phyloP scores from a whole-genome alignment of 2,329 filamentous ascomycete species.

The Hymenoscyphus scutula region DNA sequence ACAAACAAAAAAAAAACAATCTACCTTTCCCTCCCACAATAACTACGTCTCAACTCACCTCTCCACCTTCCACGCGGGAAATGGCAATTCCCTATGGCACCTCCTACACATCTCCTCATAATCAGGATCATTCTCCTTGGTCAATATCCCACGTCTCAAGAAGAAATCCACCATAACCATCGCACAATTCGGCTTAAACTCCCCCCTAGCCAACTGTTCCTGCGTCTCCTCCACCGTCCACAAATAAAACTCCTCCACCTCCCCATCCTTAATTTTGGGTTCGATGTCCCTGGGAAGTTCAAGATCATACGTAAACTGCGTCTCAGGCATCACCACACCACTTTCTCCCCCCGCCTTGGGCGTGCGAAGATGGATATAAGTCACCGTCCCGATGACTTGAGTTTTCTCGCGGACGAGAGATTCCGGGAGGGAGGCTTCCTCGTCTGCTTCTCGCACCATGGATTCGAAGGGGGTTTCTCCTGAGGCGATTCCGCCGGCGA shows the following conservation, averaged over 20 bases:
- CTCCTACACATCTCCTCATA: slow-evolving; percentile 73
- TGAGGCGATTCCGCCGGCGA: slow-evolving; percentile 78
- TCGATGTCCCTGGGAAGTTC: slow-evolving; percentile 68
- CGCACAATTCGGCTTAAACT: slow-evolving; percentile 93
- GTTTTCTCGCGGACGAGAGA: slow-evolving; percentile 61
- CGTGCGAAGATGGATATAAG: slow-evolving; percentile 82
- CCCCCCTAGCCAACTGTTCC: slow-evolving; percentile 63
- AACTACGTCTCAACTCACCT: too few relatives aligned
- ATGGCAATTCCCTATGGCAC: slow-evolving; percentile 76
- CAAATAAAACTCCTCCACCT: slow-evolving; percentile 82
- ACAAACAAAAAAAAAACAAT: too few relatives aligned
- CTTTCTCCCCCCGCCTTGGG: slow-evolving; percentile 74
- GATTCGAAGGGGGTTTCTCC: slow-evolving; percentile 79
- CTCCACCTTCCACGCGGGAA: slow-evolving; percentile 51
- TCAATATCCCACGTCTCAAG: slow-evolving; percentile 78
- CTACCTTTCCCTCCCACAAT: too few relatives aligned
- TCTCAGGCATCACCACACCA: slow-evolving; percentile 83
- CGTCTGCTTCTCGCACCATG: slow-evolving; percentile 78
- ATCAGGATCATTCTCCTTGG: slow-evolving; percentile 72
- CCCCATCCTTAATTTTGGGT: slow-evolving; percentile 79
- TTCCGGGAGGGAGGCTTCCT: slow-evolving; percentile 81
- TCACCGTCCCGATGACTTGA: slow-evolving; percentile 65
- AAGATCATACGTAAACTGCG: slow-evolving; percentile 88
- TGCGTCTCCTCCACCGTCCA: slow-evolving; percentile 75
- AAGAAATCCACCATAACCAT: slow-evolving; percentile 87